These are phyloP conservation scores for Tetrahymena borealis DNA, from an alignment of 73 alveolate genomes.

Conservation along the genomic window DNA sequence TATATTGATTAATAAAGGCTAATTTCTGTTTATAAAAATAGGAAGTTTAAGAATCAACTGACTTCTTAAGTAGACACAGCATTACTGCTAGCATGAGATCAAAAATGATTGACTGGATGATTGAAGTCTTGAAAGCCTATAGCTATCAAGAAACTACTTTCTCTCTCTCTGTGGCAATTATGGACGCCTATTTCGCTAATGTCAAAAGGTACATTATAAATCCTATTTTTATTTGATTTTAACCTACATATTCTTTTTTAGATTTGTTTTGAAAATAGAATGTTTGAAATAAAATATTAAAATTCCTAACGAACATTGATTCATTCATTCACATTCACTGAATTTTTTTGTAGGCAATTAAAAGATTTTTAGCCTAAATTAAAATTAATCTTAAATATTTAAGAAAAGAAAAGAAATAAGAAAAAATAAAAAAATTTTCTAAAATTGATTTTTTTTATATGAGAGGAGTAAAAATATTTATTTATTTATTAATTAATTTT, in stretches of 20 bases:
- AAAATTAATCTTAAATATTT: too few species aligned
- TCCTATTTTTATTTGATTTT: too few species aligned
- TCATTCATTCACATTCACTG: not conserved
- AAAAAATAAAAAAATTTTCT: too few species aligned
- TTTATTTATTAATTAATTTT: too few species aligned
- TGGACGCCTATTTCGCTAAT: constrained; percentile 57
- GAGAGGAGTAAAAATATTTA: too few species aligned
- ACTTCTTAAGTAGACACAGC: constrained; percentile 41
- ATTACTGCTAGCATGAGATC: constrained; percentile 73
- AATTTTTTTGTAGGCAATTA: not conserved
- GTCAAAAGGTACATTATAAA: not conserved
- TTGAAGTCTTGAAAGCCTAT: constrained; percentile 67
- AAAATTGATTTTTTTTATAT: too few species aligned
- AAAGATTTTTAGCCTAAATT: too few species aligned
- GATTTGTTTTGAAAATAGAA: not conserved
- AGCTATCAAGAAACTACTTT: constrained; percentile 56
- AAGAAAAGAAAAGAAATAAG: too few species aligned
- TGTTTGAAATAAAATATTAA: not conserved
- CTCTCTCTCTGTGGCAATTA: constrained; percentile 53
- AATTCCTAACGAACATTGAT: not conserved
- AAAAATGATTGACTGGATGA: constrained; percentile 86
- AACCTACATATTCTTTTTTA: not conserved
- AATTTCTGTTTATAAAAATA: not conserved
- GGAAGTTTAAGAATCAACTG: not conserved
- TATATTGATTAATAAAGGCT: not conserved